phyloP scores from a whole-genome alignment of 2,329 filamentous ascomycete genomes.

The Sporothrix brasiliensis region DNA sequence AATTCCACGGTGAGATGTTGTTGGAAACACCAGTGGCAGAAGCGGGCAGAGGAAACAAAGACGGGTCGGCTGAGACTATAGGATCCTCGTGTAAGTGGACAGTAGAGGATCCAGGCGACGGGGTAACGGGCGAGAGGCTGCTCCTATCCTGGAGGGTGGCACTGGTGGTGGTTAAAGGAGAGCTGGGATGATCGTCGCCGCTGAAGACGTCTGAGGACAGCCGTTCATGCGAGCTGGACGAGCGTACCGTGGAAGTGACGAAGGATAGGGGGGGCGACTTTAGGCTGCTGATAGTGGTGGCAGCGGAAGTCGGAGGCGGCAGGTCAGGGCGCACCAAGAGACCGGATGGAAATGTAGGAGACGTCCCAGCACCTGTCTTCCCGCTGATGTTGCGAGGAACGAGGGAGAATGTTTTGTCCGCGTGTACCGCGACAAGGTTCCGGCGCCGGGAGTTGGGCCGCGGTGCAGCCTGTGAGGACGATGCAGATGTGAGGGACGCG shows the following conservation, averaged over 20 bases:
- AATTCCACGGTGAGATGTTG: slow-evolving; percentile 55
- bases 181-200: slow-evolving; percentile 52
- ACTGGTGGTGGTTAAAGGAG: slow-evolving; percentile 49
- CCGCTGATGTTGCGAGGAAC: slow-evolving; percentile 41
- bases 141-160: slow-evolving; percentile 51
- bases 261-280: slow-evolving; percentile 52
- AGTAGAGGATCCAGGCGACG: slow-evolving; percentile 43
- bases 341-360: slow-evolving; percentile 32
- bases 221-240: slow-evolving; percentile 55
- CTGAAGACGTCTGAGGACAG: slow-evolving; percentile 53
- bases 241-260: slow-evolving; percentile 44
- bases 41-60: slow-evolving; percentile 1
- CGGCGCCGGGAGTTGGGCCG: slow-evolving; percentile 47
- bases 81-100: slow-evolving; percentile 45
- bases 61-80: slow-evolving; percentile 36
- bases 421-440: slow-evolving; percentile 55
- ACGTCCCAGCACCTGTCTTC: slow-evolving; percentile 1
- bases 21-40: slow-evolving; percentile 41
- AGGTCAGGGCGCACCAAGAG: slow-evolving; percentile 32
- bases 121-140: slow-evolving; percentile 44
- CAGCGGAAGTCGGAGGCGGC: slow-evolving; percentile 34
- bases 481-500: slow-evolving; percentile 34
- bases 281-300: slow-evolving; percentile 39
- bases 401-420: slow-evolving; percentile 63
- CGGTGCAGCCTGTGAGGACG: slow-evolving; percentile 36